A percentile compares a stretch with the other conserved stretches of the same genome.
Evolutionary conservation across 495 filamentous ascomycete genomes (phyloP).

Genomic region (Penicillium fimorum): DNA sequence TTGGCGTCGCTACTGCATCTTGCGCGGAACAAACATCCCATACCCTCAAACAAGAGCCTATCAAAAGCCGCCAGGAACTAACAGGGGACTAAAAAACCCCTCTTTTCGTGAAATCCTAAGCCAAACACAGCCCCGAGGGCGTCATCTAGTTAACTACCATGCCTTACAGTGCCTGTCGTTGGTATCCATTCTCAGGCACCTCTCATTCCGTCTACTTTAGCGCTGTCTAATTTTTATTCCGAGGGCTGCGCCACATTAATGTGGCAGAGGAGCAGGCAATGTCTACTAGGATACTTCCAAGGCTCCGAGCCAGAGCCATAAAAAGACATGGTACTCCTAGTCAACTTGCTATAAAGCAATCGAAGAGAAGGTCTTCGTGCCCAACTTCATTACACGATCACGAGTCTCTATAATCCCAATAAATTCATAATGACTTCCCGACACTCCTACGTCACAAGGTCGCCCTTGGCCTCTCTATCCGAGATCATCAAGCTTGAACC

Average conservation of each 20-base stretch:
- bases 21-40: too few species aligned
- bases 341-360: not conserved
- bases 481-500: constrained; percentile 29
- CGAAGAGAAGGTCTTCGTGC: not conserved
- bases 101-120: not conserved
- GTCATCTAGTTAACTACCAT: not conserved
- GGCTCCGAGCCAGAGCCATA: not conserved
- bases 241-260: not conserved
- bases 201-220: not conserved
- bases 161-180: not conserved
- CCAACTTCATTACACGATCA: not conserved
- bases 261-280: not conserved
- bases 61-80: not conserved
- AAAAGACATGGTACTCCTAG: not conserved
- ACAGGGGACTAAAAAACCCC: not conserved
- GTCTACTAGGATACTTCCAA: not conserved
- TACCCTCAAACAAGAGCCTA: not conserved
- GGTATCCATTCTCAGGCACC: not conserved
- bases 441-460: not conserved
- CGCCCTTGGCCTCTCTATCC: constrained; percentile 17
- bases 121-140: not conserved
- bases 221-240: not conserved
- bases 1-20: too few species aligned
- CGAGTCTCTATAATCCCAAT: not conserved
- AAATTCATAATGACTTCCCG: constrained; percentile 7